Conservation (phyloP, 2,329 filamentous ascomycete species). For the Blumeriella jaapii region DNA sequence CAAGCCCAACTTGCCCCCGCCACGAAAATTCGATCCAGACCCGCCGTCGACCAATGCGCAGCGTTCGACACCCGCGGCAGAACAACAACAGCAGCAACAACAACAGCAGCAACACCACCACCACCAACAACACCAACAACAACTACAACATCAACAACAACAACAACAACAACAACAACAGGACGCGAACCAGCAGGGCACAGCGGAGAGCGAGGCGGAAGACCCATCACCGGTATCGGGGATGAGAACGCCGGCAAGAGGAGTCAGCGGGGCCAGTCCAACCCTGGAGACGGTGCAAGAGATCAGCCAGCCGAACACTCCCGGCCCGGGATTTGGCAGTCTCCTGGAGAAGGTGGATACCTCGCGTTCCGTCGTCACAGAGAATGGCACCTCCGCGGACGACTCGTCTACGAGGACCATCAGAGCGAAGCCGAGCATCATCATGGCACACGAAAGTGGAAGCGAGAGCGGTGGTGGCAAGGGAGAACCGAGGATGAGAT, state of each 20-base stretch:
- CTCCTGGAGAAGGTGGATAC: conserved; percentile 37
- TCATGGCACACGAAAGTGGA: conserved; percentile 42
- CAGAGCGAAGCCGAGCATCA: conserved; percentile 35
- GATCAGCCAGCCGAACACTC: conserved; percentile 66
- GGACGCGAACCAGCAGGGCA: conserved; percentile 13
- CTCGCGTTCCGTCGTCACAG: conserved; percentile 37
- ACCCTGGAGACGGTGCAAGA: conserved; percentile 86
- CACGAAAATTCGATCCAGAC: conserved; percentile 39
- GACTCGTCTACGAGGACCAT: conserved; percentile 28
- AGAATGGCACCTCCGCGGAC: conserved; percentile 25
- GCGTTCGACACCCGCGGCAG: conserved; percentile 32
- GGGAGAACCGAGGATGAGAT: conserved; percentile 31
- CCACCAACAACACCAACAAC: too few relatives aligned
- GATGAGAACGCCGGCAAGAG: conserved; percentile 48
- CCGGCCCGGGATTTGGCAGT: conserved; percentile 38
- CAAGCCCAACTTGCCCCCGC: conserved; percentile 34
- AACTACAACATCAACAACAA: too few relatives aligned
- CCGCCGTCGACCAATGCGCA: conserved; percentile 42
- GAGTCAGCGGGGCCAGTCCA: conserved; percentile 45
- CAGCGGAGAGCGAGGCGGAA: conserved; percentile 21
- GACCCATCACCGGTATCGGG: conserved; percentile 28
- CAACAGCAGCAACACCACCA: too few relatives aligned
- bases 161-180: too few relatives aligned
- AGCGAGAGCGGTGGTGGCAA: conserved; percentile 49
- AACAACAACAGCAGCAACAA: too few relatives aligned